A percentile compares a stretch with the other conserved stretches of the same genome.
These are phyloP conservation scores for Inonotus hispidus DNA, from an alignment of 1,284 basidiomycete genomes.

Conservation along the genomic window DNA sequence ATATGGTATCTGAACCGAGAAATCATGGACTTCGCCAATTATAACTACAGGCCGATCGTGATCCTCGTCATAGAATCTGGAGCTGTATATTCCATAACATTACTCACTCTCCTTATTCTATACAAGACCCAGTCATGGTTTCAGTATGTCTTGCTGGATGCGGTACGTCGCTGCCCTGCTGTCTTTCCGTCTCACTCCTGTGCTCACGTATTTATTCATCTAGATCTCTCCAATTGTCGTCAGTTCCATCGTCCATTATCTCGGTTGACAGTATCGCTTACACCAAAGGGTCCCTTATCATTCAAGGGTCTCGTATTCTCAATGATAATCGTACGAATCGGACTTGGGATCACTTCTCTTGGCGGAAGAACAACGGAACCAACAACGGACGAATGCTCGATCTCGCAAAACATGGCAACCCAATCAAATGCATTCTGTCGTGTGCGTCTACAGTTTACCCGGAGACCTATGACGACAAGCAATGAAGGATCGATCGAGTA, in stretches of 20 bases:
- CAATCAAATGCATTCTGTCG: neutral
- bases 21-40: conserved; percentile 17
- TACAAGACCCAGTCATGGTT: conserved; percentile 32
- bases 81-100: conserved; percentile 34
- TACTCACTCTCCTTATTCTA: conserved; percentile 31
- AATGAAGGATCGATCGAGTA: neutral
- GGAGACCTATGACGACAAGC: neutral
- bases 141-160: conserved; percentile 36
- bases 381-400: neutral
- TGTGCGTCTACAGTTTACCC: neutral
- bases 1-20: conserved; percentile 32
- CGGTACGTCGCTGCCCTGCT: conserved; percentile 25
- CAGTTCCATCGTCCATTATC: conserved; percentile 12
- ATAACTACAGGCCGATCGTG: conserved; percentile 29
- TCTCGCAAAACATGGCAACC: neutral
- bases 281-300: neutral
- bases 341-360: conserved; percentile 26
- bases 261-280: neutral
- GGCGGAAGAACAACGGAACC: neutral
- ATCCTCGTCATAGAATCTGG: conserved; percentile 38
- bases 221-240: conserved; percentile 30
- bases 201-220: neutral
- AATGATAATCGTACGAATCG: conserved; percentile 33
- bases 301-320: conserved; percentile 31
- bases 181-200: neutral